A percentile compares a stretch with the other conserved stretches of the same genome.
phyloP scores from a whole-genome alignment of 75 land plant genomes.

The Adiantum capillusveneris region DNA sequence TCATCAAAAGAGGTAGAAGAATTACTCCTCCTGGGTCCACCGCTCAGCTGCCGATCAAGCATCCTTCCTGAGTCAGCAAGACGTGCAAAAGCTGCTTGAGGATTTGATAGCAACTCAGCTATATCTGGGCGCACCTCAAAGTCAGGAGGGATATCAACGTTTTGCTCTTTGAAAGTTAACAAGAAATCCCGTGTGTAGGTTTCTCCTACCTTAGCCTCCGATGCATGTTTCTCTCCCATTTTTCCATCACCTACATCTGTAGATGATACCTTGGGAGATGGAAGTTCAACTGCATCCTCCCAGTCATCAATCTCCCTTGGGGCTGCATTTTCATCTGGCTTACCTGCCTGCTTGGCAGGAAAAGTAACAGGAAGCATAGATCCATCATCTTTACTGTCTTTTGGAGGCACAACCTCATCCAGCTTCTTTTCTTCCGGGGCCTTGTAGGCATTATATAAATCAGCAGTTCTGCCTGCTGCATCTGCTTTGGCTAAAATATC shows the following conservation, averaged over 20 bases:
- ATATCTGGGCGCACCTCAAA: conserved; percentile 58
- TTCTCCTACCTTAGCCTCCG: conserved; percentile 20
- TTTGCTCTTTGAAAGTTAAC: conserved; percentile 50
- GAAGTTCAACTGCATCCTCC: conserved; percentile 88
- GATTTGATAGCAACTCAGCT: conserved; percentile 37
- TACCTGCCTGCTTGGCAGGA: background rate
- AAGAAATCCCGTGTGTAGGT: conserved; percentile 93
- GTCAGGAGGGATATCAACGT: conserved; percentile 44
- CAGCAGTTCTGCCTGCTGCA: conserved; percentile 72
- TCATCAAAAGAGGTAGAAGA: conserved; percentile 29
- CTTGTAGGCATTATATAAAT: conserved; percentile 87
- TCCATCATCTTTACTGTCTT: conserved; percentile 1
- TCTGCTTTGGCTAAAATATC: conserved; percentile 75
- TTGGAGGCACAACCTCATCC: background rate
- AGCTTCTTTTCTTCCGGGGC: conserved; percentile 76
- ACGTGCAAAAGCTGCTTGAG: conserved; percentile 6
- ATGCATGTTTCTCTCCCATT: conserved; percentile 6
- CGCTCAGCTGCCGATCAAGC: conserved; percentile 18
- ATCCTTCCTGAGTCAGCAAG: background rate
- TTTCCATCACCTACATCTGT: background rate
- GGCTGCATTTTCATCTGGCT: conserved; percentile 18
- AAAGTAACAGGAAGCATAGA: background rate
- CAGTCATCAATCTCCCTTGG: conserved; percentile 78
- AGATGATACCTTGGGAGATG: conserved; percentile 43
- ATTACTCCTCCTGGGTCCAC: conserved; percentile 28